A percentile compares a stretch with the other conserved stretches of the same genome.
These are phyloP conservation scores for Cunninghamia lanceolata DNA, from an alignment of 75 land plant genomes.

Conservation along the genomic window DNA sequence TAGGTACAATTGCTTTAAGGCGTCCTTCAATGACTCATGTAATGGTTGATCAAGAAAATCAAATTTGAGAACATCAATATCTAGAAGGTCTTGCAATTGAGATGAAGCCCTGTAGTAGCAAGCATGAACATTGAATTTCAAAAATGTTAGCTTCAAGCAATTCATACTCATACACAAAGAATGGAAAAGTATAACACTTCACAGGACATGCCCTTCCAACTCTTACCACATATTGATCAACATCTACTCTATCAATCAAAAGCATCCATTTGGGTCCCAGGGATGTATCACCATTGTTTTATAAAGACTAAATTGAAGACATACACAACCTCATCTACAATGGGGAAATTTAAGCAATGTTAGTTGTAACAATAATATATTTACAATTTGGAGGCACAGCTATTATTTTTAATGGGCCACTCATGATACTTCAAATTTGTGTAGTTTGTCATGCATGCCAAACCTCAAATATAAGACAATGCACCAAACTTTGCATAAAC, in stretches of 20 bases:
- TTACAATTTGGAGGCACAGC: too few relatives aligned
- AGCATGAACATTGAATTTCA: conserved; percentile 92
- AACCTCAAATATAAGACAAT: conserved; percentile 97
- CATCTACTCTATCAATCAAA: conserved; percentile 65
- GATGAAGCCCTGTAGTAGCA: conserved; percentile 84
- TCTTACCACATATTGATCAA: conserved; percentile 87
- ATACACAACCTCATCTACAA: too few relatives aligned
- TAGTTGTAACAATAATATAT: too few relatives aligned
- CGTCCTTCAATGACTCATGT: conserved; percentile 84
- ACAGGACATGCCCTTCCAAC: conserved; percentile 98
- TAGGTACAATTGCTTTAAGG: conserved; percentile 80
- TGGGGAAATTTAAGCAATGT: too few relatives aligned
- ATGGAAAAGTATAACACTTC: conserved; percentile 85
- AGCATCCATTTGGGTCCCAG: too few relatives aligned
- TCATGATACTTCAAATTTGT: too few relatives aligned
- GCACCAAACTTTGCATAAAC: conserved; percentile 83
- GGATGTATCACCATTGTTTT: too few relatives aligned
- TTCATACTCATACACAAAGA: conserved; percentile 57
- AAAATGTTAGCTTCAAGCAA: conserved; percentile 85
- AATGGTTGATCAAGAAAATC: conserved; percentile 97
- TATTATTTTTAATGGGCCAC: too few relatives aligned
- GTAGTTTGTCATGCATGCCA: not conserved
- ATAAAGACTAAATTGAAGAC: too few relatives aligned
- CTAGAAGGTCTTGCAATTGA: conserved; percentile 81
- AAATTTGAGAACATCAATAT: conserved; percentile 80